A percentile compares a stretch with the other conserved stretches of the same genome.
Conservation (phyloP, 164 flowering plant genomes). For the Santalum album region DNA sequence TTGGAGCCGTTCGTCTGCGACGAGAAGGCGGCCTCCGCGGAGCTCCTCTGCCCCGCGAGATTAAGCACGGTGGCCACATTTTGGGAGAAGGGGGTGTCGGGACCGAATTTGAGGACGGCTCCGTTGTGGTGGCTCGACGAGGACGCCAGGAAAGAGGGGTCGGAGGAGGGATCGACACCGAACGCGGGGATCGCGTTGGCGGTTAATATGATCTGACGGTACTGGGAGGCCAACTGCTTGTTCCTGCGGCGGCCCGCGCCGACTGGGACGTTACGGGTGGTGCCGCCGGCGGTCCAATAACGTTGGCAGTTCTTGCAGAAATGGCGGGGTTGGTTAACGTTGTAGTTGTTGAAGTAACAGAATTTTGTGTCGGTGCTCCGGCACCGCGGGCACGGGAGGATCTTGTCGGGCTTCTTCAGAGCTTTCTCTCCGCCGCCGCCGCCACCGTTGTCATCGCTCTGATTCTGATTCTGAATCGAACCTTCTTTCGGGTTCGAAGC, state of each 20-base stretch:
- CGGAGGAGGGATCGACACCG: background rate
- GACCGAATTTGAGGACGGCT: background rate
- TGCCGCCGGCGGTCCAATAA: background rate
- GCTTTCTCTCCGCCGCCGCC: background rate
- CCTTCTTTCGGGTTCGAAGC: too few relatives aligned
- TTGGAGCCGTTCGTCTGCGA: background rate
- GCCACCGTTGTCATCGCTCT: background rate
- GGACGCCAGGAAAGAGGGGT: background rate
- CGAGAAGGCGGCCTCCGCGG: background rate
- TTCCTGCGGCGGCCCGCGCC: background rate
- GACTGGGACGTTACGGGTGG: background rate
- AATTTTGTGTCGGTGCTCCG: background rate
- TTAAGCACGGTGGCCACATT: background rate
- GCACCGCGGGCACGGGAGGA: background rate
- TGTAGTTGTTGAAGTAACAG: background rate
- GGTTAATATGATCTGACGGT: background rate
- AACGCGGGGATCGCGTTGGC: background rate
- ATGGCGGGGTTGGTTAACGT: background rate
- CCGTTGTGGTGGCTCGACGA: background rate
- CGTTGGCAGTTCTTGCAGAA: background rate
- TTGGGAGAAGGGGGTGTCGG: background rate
- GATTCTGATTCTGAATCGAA: background rate
- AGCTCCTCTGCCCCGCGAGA: background rate
- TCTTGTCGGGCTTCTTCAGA: background rate
- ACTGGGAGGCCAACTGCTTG: background rate